Base-by-base conservation (phyloP, 2,329 filamentous ascomycete genomes). In the Rhinocladiella mackenziei region DNA sequence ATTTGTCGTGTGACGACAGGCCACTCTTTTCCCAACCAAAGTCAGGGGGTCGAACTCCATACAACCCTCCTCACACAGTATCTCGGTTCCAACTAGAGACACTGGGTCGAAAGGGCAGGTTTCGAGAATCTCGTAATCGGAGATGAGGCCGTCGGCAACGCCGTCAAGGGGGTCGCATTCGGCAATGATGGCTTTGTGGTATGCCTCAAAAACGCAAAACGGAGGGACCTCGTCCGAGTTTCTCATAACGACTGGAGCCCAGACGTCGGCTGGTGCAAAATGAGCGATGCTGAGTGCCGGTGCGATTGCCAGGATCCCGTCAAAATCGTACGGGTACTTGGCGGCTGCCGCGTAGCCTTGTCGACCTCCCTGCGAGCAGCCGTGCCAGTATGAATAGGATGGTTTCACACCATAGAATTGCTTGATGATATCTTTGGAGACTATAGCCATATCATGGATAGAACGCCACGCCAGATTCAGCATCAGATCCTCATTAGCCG, bases 351-450 rank as follows among this genome's bases (percentile, higher is more conserved):
- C 75, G 28, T 78, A 63, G 2, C 76, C 78, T 63, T 81, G 75
- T 0, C 78, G 67, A 1, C 79, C 78, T 4, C 80, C 79, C 0
- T 75, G 73, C 0, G 76, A 80, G 55, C 78, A 81, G 4, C 78
- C 78, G 2, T 73, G 56, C 49, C 73, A 81, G 60, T 81, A 81
- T 11, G 50, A 51, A 29, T 45, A 45, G 9, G 18, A 13, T 8
- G 46, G 42, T 9, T 28, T 18, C 10, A 22, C 13, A n/a, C 47
- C 46, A 29, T 55, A 55, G 36, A 44, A 51, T n/a, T 26, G 29
- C 25, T 39, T 34, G 23, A 37, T 51, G 4, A 51, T 14, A 9
- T 39, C 42, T 23, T 55, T 53, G 11, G 39, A 42, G 29, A 69
- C 52, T 3, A 59, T 15, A 2, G 62, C 55, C 54, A 65, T 56